phyloP scores from a whole-genome alignment of 139 green algal genomes.

The Closterium sp. region DNA sequence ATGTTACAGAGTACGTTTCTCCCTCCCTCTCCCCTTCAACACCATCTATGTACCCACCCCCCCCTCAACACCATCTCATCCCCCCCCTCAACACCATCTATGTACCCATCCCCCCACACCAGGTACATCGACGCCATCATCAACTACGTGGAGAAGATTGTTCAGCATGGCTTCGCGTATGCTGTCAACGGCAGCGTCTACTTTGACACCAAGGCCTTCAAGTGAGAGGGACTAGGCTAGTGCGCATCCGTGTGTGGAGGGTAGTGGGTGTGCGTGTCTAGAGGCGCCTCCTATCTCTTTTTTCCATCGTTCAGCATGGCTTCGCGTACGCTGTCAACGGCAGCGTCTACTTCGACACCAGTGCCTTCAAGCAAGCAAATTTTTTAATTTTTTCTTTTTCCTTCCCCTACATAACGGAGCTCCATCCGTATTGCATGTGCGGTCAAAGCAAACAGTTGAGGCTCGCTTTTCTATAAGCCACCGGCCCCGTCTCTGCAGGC shows the following conservation, averaged over 20 bases:
- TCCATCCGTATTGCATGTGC: too few species aligned
- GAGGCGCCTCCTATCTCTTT: neutral
- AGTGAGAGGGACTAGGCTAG: conserved; percentile 27
- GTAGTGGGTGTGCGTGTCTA: too few species aligned
- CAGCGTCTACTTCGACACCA: conserved; percentile 95
- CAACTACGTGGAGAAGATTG: conserved; percentile 73
- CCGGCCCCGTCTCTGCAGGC: too few species aligned
- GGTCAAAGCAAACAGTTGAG: too few species aligned
- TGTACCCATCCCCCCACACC: neutral
- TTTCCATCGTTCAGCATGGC: conserved; percentile 77
- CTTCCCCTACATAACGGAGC: too few species aligned
- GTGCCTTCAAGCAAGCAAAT: conserved; percentile 70
- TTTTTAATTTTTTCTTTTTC: too few species aligned
- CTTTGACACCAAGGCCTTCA: conserved; percentile 90
- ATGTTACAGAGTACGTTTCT: neutral
- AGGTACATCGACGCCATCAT: conserved; percentile 50
- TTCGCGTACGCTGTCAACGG: conserved; percentile 72
- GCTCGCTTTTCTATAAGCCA: too few species aligned
- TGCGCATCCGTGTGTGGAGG: too few species aligned
- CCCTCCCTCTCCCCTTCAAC: neutral
- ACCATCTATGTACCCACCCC: neutral
- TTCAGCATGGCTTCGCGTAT: conserved; percentile 79
- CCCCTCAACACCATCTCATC: neutral
- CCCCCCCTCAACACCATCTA: neutral
- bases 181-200: conserved; percentile 81